Percentiles rank a stretch among this genome's conserved stretches.
Conservation (phyloP, 768 basidiomycete genomes). For the Leucogyrophana mollusca region DNA sequence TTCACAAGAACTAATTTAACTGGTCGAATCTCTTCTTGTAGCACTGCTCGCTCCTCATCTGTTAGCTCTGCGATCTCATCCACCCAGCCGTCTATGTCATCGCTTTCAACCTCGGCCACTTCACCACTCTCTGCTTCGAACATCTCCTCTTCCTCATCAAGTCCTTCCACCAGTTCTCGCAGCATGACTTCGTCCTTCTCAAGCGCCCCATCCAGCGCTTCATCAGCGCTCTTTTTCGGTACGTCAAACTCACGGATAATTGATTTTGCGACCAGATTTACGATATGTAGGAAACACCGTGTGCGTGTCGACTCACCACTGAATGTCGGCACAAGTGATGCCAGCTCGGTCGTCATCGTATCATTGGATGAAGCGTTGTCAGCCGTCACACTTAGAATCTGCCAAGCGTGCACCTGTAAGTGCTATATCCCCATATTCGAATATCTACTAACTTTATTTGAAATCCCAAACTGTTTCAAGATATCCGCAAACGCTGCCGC, state of each 20-base stretch:
- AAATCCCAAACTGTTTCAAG: slow-evolving; percentile 23
- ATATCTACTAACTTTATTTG: slow-evolving; percentile 24
- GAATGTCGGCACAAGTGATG: slow-evolving; percentile 15
- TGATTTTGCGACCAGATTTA: slow-evolving; percentile 36
- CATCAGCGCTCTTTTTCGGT: slow-evolving; percentile 7
- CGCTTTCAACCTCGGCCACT: not conserved
- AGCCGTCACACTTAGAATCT: slow-evolving; percentile 17
- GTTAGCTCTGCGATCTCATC: slow-evolving; percentile 12
- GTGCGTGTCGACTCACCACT: slow-evolving; percentile 21
- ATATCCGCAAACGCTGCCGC: slow-evolving; percentile 20
- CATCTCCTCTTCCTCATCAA: slow-evolving; percentile 5
- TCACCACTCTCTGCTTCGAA: no score
- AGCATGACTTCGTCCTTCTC: not conserved
- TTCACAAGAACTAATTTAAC: slow-evolving; percentile 11
- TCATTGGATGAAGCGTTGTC: slow-evolving; percentile 28
- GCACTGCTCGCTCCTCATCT: slow-evolving; percentile 2
- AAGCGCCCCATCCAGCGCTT: not conserved
- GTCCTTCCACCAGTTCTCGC: not conserved
- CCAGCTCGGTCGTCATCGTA: slow-evolving; percentile 17
- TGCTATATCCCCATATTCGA: not conserved
- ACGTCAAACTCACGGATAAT: slow-evolving; percentile 34
- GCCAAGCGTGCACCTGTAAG: slow-evolving; percentile 2
- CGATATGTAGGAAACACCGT: slow-evolving; percentile 36
- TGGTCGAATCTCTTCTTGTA: slow-evolving; percentile 3
- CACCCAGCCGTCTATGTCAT: slow-evolving; percentile 13